These are phyloP conservation scores for Seiridium unicorne DNA, from an alignment of 2,329 filamentous ascomycete species.

Conservation along the genomic window DNA sequence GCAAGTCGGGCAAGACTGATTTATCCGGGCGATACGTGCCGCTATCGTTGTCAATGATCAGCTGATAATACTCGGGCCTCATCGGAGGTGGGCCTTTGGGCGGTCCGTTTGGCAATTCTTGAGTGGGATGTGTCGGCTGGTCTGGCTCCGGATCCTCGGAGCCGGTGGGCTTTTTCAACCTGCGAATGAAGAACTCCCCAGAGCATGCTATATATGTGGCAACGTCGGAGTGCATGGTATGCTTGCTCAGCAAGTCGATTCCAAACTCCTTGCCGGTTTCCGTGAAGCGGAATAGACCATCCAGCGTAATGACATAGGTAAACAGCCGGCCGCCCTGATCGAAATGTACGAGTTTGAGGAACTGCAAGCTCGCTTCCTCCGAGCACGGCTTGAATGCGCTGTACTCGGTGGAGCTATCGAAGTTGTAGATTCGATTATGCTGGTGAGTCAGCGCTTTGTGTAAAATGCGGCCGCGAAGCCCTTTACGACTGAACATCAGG, in stretches of 20 bases:
- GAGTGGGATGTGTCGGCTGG: constrained; percentile 49
- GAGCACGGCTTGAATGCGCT: constrained; percentile 67
- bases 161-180: constrained; percentile 51
- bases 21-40: constrained; percentile 91
- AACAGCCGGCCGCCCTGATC: constrained; percentile 84
- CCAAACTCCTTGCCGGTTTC: constrained; percentile 96
- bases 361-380: constrained; percentile 70
- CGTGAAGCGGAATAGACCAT: constrained; percentile 84
- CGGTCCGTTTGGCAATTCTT: constrained; percentile 46
- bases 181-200: constrained; percentile 88
- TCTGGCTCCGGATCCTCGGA: constrained; percentile 40
- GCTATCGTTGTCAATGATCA: constrained; percentile 92
- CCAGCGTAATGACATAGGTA: constrained; percentile 88
- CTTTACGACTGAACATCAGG: constrained; percentile 79
- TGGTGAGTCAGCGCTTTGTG: constrained; percentile 89
- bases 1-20: constrained; percentile 68
- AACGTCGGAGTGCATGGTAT: constrained; percentile 95
- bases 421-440: constrained; percentile 87
- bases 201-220: constrained; percentile 88
- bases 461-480: constrained; percentile 75
- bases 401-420: constrained; percentile 71
- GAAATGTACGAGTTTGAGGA: constrained; percentile 83
- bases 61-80: constrained; percentile 66
- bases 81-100: constrained; percentile 40
- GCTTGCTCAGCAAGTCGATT: constrained; percentile 89